Conservation (phyloP, 2,329 filamentous ascomycete species). For the Plectosphaerella sp. region DNA sequence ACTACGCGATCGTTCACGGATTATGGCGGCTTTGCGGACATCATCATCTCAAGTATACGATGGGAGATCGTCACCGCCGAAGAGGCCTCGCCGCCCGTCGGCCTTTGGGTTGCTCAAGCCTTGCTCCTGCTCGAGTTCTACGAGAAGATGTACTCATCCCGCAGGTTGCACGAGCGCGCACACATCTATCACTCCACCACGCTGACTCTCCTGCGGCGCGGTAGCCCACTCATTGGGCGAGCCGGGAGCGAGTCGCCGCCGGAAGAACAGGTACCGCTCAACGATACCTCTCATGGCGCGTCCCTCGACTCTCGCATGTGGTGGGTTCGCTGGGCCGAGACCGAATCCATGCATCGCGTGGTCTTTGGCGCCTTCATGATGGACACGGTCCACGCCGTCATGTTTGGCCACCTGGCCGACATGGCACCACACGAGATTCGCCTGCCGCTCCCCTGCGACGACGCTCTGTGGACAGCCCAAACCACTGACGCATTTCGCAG, state of each 20-base stretch:
- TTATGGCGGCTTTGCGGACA: slow-evolving; percentile 44
- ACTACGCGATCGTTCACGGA: slow-evolving; percentile 45
- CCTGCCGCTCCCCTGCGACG: slow-evolving; percentile 80
- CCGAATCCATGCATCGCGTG: slow-evolving; percentile 79
- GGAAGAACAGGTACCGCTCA: slow-evolving; percentile 41
- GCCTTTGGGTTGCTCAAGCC: slow-evolving; percentile 84
- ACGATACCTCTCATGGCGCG: slow-evolving; percentile 8
- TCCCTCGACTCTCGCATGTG: slow-evolving; percentile 44
- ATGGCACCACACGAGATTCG: slow-evolving; percentile 91
- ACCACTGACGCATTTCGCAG: slow-evolving; percentile 73
- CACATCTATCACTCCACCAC: slow-evolving; percentile 89
- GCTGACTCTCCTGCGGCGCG: slow-evolving; percentile 77
- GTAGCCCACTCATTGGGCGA: slow-evolving; percentile 78
- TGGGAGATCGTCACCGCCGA: slow-evolving; percentile 81
- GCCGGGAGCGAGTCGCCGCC: slow-evolving; percentile 76
- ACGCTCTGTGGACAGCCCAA: slow-evolving; percentile 78
- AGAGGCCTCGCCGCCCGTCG: slow-evolving; percentile 78
- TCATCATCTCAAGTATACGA: slow-evolving; percentile 67
- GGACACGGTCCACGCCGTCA: slow-evolving; percentile 83
- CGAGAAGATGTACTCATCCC: slow-evolving; percentile 86
- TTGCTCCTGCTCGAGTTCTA: slow-evolving; percentile 80
- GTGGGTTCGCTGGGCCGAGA: slow-evolving; percentile 87
- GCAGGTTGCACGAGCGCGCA: slow-evolving; percentile 77
- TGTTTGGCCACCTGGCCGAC: slow-evolving; percentile 86
- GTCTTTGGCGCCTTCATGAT: slow-evolving; percentile 89